Conservation (phyloP, 2,329 filamentous ascomycete genomes). For the Trichoderma koningii region DNA sequence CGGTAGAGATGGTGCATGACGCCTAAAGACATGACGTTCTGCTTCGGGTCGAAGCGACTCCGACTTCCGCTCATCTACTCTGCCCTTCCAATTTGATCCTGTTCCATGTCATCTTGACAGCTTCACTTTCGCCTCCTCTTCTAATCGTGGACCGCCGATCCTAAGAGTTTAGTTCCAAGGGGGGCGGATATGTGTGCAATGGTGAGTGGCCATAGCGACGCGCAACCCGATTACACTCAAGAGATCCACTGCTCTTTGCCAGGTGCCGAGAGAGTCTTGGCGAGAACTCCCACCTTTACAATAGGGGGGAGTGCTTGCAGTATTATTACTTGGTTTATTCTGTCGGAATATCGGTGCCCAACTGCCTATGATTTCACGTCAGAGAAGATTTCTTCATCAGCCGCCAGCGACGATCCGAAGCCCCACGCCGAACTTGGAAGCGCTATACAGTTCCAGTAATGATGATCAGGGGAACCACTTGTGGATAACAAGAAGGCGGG, state of each 20-base stretch:
- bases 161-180: neutral
- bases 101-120: no score
- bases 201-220: neutral
- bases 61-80: neutral
- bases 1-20: neutral
- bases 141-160: neutral
- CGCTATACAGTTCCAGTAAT: neutral
- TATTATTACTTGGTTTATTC: no score
- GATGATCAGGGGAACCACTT: constrained; percentile 22
- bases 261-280: no score
- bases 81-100: neutral
- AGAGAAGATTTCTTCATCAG: no score
- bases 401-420: constrained; percentile 7
- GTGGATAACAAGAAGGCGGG: neutral
- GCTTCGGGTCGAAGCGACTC: constrained; percentile 2
- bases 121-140: neutral
- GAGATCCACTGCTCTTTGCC: no score
- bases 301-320: no score
- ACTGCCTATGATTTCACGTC: no score
- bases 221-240: neutral
- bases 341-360: neutral
- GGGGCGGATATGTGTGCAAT: neutral
- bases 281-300: no score
- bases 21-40: neutral
- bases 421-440: neutral